Percentiles rank a stretch among this genome's conserved stretches.
Conservation (phyloP, 257 asterid genomes). For the Solanum piurae region DNA sequence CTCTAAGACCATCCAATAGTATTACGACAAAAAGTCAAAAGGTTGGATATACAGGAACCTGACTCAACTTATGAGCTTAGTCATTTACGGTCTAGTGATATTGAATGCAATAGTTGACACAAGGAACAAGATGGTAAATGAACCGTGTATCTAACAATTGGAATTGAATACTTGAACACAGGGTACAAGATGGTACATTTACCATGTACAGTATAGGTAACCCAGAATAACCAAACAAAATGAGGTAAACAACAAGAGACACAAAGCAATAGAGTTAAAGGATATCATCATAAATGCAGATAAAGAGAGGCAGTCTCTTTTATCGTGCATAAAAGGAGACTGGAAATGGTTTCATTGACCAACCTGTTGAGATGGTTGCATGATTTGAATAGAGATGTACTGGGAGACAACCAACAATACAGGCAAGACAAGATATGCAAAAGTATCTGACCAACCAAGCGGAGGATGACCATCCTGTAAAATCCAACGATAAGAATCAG, state of each 20-base stretch:
- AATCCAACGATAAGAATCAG: background rate
- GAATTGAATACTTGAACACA: background rate
- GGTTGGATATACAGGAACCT: background rate
- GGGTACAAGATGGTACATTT: background rate
- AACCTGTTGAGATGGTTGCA: slow-evolving; percentile 91
- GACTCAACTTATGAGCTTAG: background rate
- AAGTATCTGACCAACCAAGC: slow-evolving; percentile 92
- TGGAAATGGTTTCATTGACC: slow-evolving; percentile 5
- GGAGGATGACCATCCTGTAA: slow-evolving; percentile 97
- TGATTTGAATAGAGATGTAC: slow-evolving; percentile 78
- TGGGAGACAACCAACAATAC: slow-evolving; percentile 61
- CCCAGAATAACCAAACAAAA: background rate
- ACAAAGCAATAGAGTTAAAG: background rate
- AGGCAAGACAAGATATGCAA: slow-evolving; percentile 91
- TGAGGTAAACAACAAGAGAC: background rate
- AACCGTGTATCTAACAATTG: background rate
- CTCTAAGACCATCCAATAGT: background rate
- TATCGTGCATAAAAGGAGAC: slow-evolving; percentile 1
- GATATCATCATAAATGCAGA: background rate
- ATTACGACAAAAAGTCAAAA: background rate
- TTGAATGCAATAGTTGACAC: background rate
- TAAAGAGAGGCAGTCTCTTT: background rate
- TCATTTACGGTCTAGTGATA: background rate
- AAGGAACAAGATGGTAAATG: background rate
- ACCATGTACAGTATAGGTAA: background rate